These are phyloP conservation scores for Arabis hirsuta DNA, from an alignment of 345 rosid genomes.

Conservation along the genomic window DNA sequence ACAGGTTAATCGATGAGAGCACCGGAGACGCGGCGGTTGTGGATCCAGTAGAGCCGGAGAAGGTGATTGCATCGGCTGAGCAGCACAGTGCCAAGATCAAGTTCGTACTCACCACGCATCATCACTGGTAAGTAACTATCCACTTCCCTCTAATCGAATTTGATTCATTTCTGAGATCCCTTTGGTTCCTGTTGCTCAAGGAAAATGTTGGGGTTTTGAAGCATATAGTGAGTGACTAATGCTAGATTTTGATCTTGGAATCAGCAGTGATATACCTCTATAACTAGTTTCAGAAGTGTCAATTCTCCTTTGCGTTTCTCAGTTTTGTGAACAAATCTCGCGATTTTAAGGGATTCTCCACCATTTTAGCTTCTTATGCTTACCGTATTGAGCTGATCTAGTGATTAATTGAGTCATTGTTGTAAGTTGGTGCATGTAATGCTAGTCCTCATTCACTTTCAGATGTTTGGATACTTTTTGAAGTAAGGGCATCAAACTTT, in stretches of 20 bases:
- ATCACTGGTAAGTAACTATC: constrained; percentile 64
- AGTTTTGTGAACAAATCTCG: neutral
- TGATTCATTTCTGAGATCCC: constrained; percentile 6
- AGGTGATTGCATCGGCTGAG: constrained; percentile 59
- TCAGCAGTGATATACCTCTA: neutral
- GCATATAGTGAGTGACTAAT: no score
- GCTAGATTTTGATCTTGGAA: neutral
- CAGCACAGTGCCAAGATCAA: constrained; percentile 57
- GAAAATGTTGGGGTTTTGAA: no score
- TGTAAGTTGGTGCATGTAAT: neutral
- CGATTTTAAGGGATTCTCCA: neutral
- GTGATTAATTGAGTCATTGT: neutral
- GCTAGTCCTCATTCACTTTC: neutral
- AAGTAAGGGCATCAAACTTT: neutral
- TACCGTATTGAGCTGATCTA: neutral
- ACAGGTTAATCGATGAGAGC: constrained; percentile 77
- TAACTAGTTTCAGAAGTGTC: neutral
- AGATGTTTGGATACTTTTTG: constrained; percentile 15
- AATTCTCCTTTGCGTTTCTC: neutral
- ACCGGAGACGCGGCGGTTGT: constrained; percentile 90
- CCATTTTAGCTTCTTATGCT: neutral
- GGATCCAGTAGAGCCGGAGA: constrained; percentile 90
- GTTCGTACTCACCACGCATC: constrained; percentile 89
- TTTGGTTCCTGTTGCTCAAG: neutral
- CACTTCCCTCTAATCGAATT: constrained; percentile 22